Conservation (phyloP, 1,284 basidiomycete genomes). For the Porodaedalea pini region DNA sequence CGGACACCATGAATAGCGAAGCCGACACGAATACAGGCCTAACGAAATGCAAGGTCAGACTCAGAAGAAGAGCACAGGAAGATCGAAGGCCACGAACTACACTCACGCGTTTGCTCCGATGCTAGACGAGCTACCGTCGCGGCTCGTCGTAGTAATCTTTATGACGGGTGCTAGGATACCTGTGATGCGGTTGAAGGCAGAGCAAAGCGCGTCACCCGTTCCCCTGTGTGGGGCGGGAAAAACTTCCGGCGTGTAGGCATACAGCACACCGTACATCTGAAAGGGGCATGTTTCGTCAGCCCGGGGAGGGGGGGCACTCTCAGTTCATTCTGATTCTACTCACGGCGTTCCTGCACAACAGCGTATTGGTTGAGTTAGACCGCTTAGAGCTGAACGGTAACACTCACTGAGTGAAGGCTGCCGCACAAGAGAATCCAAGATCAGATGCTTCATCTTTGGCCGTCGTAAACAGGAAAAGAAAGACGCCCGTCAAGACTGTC, state of each 20-base stretch:
- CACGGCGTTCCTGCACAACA: conserved; percentile 32
- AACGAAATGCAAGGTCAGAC: conserved; percentile 18
- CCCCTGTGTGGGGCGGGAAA: conserved; percentile 64
- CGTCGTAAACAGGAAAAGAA: conserved; percentile 61
- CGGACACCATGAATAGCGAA: conserved; percentile 47
- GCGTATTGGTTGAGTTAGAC: conserved; percentile 6
- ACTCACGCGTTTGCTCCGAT: conserved; percentile 32
- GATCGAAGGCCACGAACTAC: conserved; percentile 25
- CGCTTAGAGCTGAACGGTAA: background rate
- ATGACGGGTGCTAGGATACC: conserved; percentile 56
- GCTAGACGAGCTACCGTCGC: conserved; percentile 3
- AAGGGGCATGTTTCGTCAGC: background rate
- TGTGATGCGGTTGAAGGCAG: conserved; percentile 50
- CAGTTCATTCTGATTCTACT: conserved; percentile 17
- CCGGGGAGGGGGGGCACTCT: conserved; percentile 4
- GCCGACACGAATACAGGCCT: conserved; percentile 60
- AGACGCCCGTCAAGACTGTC: conserved; percentile 50
- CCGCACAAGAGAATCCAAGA: conserved; percentile 53
- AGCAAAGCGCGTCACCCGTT: conserved; percentile 58
- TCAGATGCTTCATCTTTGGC: conserved; percentile 43
- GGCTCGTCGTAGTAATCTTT: conserved; percentile 41
- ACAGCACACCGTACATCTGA: conserved; percentile 60
- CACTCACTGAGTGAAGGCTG: conserved; percentile 45
- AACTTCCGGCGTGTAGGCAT: conserved; percentile 60
- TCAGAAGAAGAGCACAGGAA: background rate